Conservation (phyloP, 768 basidiomycete species). For the Pisolithus sp. region DNA sequence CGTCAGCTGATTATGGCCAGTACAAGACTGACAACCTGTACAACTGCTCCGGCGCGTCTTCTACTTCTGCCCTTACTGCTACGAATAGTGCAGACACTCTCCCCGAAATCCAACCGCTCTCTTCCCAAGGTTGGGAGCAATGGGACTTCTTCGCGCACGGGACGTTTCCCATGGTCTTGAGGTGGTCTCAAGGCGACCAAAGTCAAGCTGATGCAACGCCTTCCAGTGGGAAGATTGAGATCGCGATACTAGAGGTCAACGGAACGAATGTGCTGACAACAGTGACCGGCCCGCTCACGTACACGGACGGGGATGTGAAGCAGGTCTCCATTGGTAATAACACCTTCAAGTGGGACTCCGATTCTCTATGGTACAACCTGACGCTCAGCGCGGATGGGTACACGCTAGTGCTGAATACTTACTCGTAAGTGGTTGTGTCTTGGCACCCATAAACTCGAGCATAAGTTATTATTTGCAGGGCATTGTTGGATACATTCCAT, state of each 20-base stretch:
- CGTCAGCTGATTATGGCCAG: conserved; percentile 9
- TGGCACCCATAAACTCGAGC: too few species aligned
- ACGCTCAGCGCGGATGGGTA: conserved; percentile 8
- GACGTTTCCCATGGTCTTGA: conserved; percentile 6
- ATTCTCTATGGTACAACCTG: conserved; percentile 9
- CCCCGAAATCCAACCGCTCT: conserved; percentile 6
- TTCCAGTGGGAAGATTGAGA: conserved; percentile 5
- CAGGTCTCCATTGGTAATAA: conserved; percentile 7
- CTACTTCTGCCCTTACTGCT: conserved; percentile 8
- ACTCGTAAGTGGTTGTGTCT: conserved; percentile 5
- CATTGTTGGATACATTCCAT: conserved; percentile 8
- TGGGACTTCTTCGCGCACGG: conserved; percentile 12
- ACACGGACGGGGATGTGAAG: conserved; percentile 2
- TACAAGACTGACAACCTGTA: conserved; percentile 12
- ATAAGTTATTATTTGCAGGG: neutral
- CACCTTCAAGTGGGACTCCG: conserved; percentile 8
- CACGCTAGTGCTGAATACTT: conserved; percentile 4
- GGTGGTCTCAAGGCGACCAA: conserved; percentile 10
- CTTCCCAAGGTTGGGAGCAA: conserved; percentile 8
- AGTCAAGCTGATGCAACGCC: neutral
- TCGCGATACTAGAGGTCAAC: conserved; percentile 3
- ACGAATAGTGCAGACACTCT: conserved; percentile 11
- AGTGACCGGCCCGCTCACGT: neutral
- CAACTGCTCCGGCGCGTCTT: conserved; percentile 9
- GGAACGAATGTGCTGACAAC: conserved; percentile 3